These are phyloP conservation scores for Globomyces pollinis-pini DNA, from an alignment of 192 early-diverging fungal species.

Conservation along the genomic window DNA sequence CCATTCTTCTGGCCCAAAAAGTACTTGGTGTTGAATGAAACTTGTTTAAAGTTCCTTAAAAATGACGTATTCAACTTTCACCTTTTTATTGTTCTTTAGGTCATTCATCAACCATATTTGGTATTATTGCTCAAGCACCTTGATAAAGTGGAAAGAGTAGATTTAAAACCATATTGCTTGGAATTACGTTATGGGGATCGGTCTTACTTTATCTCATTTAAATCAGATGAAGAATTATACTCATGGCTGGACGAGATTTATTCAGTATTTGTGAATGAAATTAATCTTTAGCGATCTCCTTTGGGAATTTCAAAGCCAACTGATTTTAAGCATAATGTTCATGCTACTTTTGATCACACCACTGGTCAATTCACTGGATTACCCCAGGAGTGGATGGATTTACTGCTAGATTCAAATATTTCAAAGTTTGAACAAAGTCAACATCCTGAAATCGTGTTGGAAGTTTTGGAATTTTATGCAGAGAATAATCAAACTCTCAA, in stretches of 20 bases:
- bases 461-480: slow-evolving; percentile 36
- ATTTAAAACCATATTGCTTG: slow-evolving; percentile 90
- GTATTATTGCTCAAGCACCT: slow-evolving; percentile 92
- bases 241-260: slow-evolving; percentile 99
- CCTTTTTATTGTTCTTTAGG: slow-evolving; percentile 20
- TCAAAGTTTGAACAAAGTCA: slow-evolving; percentile 87
- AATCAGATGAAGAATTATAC: slow-evolving; percentile 94
- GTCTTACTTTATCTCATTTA: slow-evolving; percentile 85
- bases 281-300: slow-evolving; percentile 30
- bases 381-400: slow-evolving; percentile 85
- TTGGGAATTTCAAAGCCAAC: slow-evolving; percentile 80
- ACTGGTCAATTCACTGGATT: slow-evolving; percentile 86
- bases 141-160: slow-evolving; percentile 74
- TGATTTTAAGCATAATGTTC: slow-evolving; percentile 93
- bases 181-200: slow-evolving; percentile 90
- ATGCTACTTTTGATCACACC: slow-evolving; percentile 94
- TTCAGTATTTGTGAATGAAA: slow-evolving; percentile 28
- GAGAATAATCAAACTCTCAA: slow-evolving; percentile 7
- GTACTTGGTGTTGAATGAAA: slow-evolving; percentile 80
- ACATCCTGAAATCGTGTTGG: slow-evolving; percentile 69
- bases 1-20: slow-evolving; percentile 95
- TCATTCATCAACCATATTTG: too few relatives aligned
- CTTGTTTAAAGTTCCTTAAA: slow-evolving; percentile 89
- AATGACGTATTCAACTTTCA: slow-evolving; percentile 68
- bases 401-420: slow-evolving; percentile 90